Evolutionary conservation across 2,329 filamentous ascomycete genomes (phyloP), one percentile per base, ranked within the genome.

Genomic region (Pseudogymnoascus sp.): DNA sequence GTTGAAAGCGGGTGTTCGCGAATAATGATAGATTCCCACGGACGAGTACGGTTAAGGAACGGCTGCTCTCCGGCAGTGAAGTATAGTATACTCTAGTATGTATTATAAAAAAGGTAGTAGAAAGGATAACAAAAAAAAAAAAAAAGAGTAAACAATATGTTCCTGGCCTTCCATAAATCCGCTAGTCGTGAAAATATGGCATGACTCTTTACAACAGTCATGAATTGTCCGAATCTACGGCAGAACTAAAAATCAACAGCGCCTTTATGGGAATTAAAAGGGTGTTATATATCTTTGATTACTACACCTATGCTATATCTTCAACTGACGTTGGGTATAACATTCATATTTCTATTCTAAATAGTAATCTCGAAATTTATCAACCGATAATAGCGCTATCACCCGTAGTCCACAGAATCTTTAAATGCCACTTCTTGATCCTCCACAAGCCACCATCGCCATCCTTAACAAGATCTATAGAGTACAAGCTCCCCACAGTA

Each of bases 371-470:
- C 29, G 4, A 52, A 29, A 21, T 31, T 11, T 16, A 29, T 29
- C 43, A 7, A 16, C 16, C 4, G 2, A 52, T 7, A 10, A 65
- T 14, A 12, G 59, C 60, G 29, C n/a, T 49, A 67, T 73, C 71
- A 2, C 72, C 72, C 45, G 71, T 61, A 12, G 39, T 67, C 74
- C 74, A 76, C 10, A 69, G 66, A 61, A 70, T 33, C 43, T 74
- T 66, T 39, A 74, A 59, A 23, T 63, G 66, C 66, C 66, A 74
- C 16, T 68, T 65, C 67, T 69, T 71, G 16, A 72, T 70, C 69
- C 72, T 75, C 74, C 74, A 76, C 62, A 73, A 23, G 8, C 69
- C 70, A 31, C 70, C 69, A 16, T 10, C 12, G 16, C 66, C 65
- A 66, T 72, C 70, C 63, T 64, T 69, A 4, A 72, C 66, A 16